A percentile compares a stretch with the other conserved stretches of the same genome.
Conservation (phyloP, 2,329 filamentous ascomycete genomes). For the Penicillium sp. region DNA sequence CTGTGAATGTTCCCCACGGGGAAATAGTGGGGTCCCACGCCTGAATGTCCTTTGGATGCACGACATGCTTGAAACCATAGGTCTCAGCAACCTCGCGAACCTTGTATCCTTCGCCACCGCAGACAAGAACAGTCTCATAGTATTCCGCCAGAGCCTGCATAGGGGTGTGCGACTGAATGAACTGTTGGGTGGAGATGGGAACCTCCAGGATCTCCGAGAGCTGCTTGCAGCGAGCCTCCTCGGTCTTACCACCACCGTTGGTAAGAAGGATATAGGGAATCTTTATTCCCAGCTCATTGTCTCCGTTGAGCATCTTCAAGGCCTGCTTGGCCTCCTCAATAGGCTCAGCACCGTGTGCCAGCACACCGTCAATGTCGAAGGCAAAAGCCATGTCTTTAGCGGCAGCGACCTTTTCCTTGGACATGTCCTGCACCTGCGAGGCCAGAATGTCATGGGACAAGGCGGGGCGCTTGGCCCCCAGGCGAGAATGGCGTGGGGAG, state of each 20-base stretch:
- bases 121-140: slow-evolving; percentile 69
- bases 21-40: slow-evolving; percentile 65
- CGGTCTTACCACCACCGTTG: slow-evolving; percentile 68
- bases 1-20: slow-evolving; percentile 63
- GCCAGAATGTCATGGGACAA: slow-evolving; percentile 61
- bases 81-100: slow-evolving; percentile 67
- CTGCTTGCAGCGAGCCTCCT: slow-evolving; percentile 60
- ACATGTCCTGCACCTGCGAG: slow-evolving; percentile 64
- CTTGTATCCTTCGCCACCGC: slow-evolving; percentile 69
- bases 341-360: slow-evolving; percentile 66
- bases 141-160: slow-evolving; percentile 72
- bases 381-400: slow-evolving; percentile 79
- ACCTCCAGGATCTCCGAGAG: slow-evolving; percentile 61
- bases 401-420: slow-evolving; percentile 58
- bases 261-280: slow-evolving; percentile 71
- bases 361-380: slow-evolving; percentile 65
- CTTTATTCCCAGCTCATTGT: slow-evolving; percentile 73
- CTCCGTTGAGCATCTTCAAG: slow-evolving; percentile 66
- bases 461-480: slow-evolving; percentile 57
- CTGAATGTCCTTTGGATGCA: slow-evolving; percentile 68
- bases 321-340: slow-evolving; percentile 63
- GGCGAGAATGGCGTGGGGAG: slow-evolving; percentile 62
- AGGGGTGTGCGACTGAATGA: slow-evolving; percentile 71
- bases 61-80: slow-evolving; percentile 68
- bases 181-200: slow-evolving; percentile 65